Evolutionary conservation across 176 grass and related monocot genomes (phyloP).

Genomic region (Oryza nivara): DNA sequence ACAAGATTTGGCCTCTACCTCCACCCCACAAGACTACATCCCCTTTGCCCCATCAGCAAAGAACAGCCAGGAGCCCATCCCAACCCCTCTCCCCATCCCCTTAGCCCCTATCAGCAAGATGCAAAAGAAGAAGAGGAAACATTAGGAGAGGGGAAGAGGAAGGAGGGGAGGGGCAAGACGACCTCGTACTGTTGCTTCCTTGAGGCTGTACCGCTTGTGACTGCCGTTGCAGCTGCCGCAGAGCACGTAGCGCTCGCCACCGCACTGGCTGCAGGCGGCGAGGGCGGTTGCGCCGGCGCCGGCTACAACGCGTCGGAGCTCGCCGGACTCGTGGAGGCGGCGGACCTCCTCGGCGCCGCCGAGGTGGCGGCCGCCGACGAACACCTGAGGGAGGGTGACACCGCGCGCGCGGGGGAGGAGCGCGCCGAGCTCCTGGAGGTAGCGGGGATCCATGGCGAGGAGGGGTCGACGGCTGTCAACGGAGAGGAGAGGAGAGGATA

Average conservation of each 20-base stretch:
- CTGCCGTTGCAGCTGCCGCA: constrained; percentile 71
- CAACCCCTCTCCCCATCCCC: no score
- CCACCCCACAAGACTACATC: no score
- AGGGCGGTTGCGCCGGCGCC: constrained; percentile 22
- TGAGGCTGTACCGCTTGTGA: constrained; percentile 71
- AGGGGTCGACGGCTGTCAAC: no score
- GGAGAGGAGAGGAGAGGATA: no score
- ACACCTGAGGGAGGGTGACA: constrained; percentile 65
- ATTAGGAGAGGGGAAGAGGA: no score
- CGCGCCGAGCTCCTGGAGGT: constrained; percentile 57
- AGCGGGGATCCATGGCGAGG: constrained; percentile 70
- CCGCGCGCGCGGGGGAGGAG: constrained; percentile 47
- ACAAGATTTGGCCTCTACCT: no score
- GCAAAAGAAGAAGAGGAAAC: no score
- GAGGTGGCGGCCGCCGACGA: constrained; percentile 69
- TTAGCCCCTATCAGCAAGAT: no score
- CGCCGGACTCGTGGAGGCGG: constrained; percentile 70
- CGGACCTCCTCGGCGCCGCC: constrained; percentile 66
- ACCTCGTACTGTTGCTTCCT: neutral
- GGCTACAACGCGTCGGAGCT: constrained; percentile 58
- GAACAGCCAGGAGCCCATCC: no score
- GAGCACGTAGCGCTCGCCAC: constrained; percentile 67
- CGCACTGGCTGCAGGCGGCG: constrained; percentile 51
- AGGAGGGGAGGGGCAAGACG: no score
- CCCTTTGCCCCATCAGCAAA: no score